phyloP scores from a whole-genome alignment of 139 green algal species.

The Tetratostichococcus sp. region DNA sequence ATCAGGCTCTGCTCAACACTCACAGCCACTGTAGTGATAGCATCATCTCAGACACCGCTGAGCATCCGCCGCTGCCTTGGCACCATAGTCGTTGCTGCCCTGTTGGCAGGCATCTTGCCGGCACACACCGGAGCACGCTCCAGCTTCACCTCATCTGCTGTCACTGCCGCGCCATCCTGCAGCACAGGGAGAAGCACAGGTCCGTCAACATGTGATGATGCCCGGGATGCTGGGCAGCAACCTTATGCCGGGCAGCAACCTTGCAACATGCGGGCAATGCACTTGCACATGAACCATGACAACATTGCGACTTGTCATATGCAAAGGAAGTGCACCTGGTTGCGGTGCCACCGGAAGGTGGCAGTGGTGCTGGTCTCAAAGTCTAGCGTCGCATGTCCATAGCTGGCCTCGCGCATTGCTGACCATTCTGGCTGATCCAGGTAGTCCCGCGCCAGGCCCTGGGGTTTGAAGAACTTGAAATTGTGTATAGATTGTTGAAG shows the following conservation, averaged over 20 bases:
- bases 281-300: too few relatives aligned
- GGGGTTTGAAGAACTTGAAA: background rate
- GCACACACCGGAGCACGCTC: background rate
- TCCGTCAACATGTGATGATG: too few relatives aligned
- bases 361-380: slow-evolving; percentile 62
- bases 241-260: too few relatives aligned
- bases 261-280: too few relatives aligned
- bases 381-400: slow-evolving; percentile 57
- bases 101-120: too few relatives aligned
- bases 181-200: background rate
- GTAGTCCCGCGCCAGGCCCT: background rate
- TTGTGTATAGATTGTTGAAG: too few relatives aligned
- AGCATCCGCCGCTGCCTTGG: background rate
- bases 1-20: too few relatives aligned
- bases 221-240: too few relatives aligned
- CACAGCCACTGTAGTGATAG: background rate
- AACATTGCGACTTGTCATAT: too few relatives aligned
- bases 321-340: slow-evolving; percentile 25
- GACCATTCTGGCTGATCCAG: slow-evolving; percentile 46
- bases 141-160: background rate
- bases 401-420: slow-evolving; percentile 58
- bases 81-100: background rate
- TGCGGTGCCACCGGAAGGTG: slow-evolving; percentile 60
- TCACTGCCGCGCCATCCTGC: background rate
- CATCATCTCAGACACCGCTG: background rate